These are phyloP conservation scores for Triticum dicoccoides DNA, from an alignment of 176 grass and related monocot species.

Conservation along the genomic window DNA sequence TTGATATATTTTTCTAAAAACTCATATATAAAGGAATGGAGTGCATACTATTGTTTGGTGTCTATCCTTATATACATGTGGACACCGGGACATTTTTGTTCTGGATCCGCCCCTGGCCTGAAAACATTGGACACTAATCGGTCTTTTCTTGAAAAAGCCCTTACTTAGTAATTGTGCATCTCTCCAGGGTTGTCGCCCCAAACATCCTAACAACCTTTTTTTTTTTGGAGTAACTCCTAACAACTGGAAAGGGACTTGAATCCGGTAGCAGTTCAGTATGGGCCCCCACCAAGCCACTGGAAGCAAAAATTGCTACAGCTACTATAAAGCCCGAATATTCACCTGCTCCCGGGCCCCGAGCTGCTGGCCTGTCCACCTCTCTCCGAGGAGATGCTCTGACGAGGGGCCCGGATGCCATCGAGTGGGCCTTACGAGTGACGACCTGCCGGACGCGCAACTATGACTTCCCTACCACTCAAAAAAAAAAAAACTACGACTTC, in stretches of 20 bases:
- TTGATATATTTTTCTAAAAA: too few relatives aligned
- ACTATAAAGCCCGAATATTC: slow-evolving; percentile 10
- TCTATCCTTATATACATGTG: too few relatives aligned
- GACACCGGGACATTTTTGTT: too few relatives aligned
- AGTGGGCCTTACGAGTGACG: too few relatives aligned
- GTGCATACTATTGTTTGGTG: too few relatives aligned
- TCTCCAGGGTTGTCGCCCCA: not conserved
- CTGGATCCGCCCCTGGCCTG: too few relatives aligned
- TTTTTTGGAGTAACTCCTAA: not conserved
- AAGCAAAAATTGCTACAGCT: not conserved
- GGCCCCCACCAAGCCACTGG: not conserved
- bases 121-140: not conserved
- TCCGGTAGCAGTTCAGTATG: not conserved
- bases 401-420: not conserved
- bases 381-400: not conserved
- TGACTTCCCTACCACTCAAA: too few relatives aligned
- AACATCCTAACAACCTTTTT: not conserved
- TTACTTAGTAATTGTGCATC: not conserved
- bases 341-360: not conserved
- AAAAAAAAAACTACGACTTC: too few relatives aligned
- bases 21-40: too few relatives aligned
- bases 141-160: not conserved
- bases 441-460: too few relatives aligned
- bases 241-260: not conserved
- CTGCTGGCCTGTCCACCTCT: not conserved